Evolutionary conservation across 371 early-diverging fungal species (phyloP), one percentile per base, ranked within the genome.

Genomic region (Dichotomocladium elegans): DNA sequence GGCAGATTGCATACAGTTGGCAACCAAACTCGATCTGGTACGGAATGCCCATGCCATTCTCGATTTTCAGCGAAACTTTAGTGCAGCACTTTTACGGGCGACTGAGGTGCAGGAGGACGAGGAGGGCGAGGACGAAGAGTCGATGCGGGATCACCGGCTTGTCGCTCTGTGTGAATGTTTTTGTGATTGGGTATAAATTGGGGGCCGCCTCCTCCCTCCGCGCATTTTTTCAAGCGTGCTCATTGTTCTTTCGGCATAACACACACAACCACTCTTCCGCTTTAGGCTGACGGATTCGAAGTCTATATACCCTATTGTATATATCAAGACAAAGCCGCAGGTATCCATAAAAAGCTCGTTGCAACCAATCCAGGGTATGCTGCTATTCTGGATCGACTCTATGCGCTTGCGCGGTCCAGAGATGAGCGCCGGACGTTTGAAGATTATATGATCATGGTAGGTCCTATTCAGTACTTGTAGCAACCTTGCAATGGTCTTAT

Each of bases 391-490:
- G 66, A 62, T 19, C 47, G 60, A 9, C 33, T 66, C 7, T 19
- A 31, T 14, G 10, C 24, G 6, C 21, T 22, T 31, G 33, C 12
- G 26, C 10, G 37, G 14, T 9, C 53, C 31, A 30, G 7, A 3
- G 44, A 43, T 41, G 51, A 41, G 7, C 44, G 53, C 11, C 57
- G 74, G 8, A 63, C 61, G 10, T 68, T 77, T 44, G 63, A 65
- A 31, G 77, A 77, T 26, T 77, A 73, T 45, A 28, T 77, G 33
- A 73, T 73, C 24, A 73, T 59, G 63, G 77, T 72, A 68, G 62
- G 15, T 37, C 9, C n/a, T 37, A 37, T 37, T 19, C 12, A 35
- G 3, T 37, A 19, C 12, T 37, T 37, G n/a, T n/a, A n/a, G n/a
- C n/a, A n/a, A n/a, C n/a, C n/a, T n/a, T n/a, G n/a, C n/a, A n/a